Percentiles rank a stretch among this genome's conserved stretches.
Conservation (phyloP, 176 grass and related monocot species). For the Miscanthus lutarioriparius region DNA sequence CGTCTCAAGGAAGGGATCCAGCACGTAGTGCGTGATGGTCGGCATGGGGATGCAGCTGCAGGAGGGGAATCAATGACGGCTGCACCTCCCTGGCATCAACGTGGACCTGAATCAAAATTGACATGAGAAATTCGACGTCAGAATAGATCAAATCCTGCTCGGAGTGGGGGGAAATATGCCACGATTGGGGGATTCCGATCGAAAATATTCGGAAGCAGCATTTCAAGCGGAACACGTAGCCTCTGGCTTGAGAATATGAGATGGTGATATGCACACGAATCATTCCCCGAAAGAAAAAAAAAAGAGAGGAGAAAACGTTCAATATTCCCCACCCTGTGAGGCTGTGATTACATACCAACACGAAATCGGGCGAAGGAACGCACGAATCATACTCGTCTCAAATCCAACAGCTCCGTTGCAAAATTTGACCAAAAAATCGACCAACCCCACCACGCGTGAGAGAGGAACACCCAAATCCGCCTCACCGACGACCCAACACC, state of each 20-base stretch:
- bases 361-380: conserved; percentile 9
- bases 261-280: conserved; percentile 28
- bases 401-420: conserved; percentile 9
- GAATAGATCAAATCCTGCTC: conserved; percentile 16
- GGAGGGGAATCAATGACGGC: conserved; percentile 13
- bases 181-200: conserved; percentile 39
- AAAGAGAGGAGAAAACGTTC: background rate
- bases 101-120: background rate
- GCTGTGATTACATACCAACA: background rate
- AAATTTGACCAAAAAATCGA: background rate
- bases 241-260: background rate
- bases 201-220: conserved; percentile 47
- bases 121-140: background rate
- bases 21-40: conserved; percentile 59
- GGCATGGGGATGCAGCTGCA: conserved; percentile 49
- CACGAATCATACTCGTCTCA: background rate
- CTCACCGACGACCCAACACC: background rate
- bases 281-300: background rate
- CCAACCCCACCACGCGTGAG: background rate
- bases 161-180: background rate
- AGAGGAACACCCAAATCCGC: background rate
- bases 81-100: conserved; percentile 33
- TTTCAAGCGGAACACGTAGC: conserved; percentile 29
- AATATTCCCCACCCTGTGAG: conserved; percentile 2
- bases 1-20: conserved; percentile 65